phyloP scores from a whole-genome alignment of 768 basidiomycete species.

The Tephrocybe sp. region DNA sequence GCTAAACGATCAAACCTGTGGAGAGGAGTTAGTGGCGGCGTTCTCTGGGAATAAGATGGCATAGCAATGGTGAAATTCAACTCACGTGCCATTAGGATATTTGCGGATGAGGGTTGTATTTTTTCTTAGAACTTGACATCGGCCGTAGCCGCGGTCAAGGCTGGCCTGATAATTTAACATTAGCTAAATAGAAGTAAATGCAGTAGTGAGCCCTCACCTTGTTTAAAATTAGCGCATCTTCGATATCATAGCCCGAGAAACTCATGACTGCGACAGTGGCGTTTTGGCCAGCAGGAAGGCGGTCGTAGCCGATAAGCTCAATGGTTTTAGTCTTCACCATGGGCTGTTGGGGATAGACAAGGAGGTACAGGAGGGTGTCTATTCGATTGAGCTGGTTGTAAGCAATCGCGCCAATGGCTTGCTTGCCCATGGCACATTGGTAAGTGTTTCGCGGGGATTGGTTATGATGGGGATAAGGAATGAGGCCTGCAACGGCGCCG shows the following conservation, averaged over 20 bases:
- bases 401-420: slow-evolving; percentile 97
- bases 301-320: slow-evolving; percentile 94
- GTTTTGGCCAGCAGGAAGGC: slow-evolving; percentile 96
- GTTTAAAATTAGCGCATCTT: slow-evolving; percentile 96
- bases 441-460: slow-evolving; percentile 99
- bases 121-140: slow-evolving; percentile 97
- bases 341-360: slow-evolving; percentile 97
- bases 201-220: slow-evolving; percentile 45
- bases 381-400: slow-evolving; percentile 98
- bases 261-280: slow-evolving; percentile 99
- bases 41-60: slow-evolving; percentile 11
- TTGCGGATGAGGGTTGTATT: slow-evolving; percentile 91
- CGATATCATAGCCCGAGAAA: slow-evolving; percentile 99
- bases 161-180: slow-evolving; percentile 58
- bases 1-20: slow-evolving; percentile 88
- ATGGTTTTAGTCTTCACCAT: slow-evolving; percentile 99
- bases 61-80: slow-evolving; percentile 19
- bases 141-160: slow-evolving; percentile 94
- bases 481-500: slow-evolving; percentile 96
- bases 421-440: slow-evolving; percentile 99
- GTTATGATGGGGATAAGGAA: slow-evolving; percentile 99
- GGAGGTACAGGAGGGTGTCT: slow-evolving; percentile 96
- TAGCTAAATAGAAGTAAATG: slow-evolving; percentile 6
- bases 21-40: not conserved
- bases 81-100: slow-evolving; percentile 96